Percentiles rank a stretch among this genome's conserved stretches.
Evolutionary conservation across 228 moss, liverwort and hornwort species (phyloP).

Genomic region (Sphagnum magellanicum): DNA sequence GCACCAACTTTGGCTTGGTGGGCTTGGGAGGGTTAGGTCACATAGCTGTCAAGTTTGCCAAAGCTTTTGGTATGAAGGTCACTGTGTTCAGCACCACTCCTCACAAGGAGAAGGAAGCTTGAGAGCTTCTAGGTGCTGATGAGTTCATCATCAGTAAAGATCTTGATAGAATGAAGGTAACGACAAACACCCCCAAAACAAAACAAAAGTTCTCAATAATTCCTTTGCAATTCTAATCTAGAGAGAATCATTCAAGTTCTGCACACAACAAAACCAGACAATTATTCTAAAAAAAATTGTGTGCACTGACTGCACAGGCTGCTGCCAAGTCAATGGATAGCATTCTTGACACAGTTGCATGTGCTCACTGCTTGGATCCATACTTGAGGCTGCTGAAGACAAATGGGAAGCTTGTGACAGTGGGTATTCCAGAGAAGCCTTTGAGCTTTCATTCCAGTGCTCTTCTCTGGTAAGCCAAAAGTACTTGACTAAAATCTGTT

Average conservation of each 20-base stretch:
- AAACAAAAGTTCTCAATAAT: not conserved
- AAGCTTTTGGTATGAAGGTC: conserved; percentile 36
- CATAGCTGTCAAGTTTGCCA: conserved; percentile 45
- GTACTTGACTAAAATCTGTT: too few species aligned
- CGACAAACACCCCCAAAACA: too few species aligned
- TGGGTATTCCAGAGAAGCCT: conserved; percentile 16
- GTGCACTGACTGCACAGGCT: not conserved
- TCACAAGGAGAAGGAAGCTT: conserved; percentile 31
- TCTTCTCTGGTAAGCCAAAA: not conserved
- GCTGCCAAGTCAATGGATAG: conserved; percentile 10
- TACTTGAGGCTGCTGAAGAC: conserved; percentile 13
- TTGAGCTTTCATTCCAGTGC: conserved; percentile 6
- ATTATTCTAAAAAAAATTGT: too few species aligned
- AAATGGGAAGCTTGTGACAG: conserved; percentile 16
- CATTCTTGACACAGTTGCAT: conserved; percentile 13
- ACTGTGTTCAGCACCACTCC: conserved; percentile 40
- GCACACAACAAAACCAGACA: too few species aligned
- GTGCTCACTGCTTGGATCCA: conserved; percentile 8
- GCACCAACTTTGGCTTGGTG: conserved; percentile 10
- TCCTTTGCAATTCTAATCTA: too few species aligned
- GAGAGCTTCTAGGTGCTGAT: conserved; percentile 26
- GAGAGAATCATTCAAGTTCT: too few species aligned
- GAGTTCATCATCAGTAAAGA: conserved; percentile 31
- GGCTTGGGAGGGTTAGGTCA: conserved; percentile 19
- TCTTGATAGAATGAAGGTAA: conserved; percentile 32